These are phyloP conservation scores for Rhodomyrtus tomentosa DNA, from an alignment of 345 rosid genomes.

Conservation along the genomic window DNA sequence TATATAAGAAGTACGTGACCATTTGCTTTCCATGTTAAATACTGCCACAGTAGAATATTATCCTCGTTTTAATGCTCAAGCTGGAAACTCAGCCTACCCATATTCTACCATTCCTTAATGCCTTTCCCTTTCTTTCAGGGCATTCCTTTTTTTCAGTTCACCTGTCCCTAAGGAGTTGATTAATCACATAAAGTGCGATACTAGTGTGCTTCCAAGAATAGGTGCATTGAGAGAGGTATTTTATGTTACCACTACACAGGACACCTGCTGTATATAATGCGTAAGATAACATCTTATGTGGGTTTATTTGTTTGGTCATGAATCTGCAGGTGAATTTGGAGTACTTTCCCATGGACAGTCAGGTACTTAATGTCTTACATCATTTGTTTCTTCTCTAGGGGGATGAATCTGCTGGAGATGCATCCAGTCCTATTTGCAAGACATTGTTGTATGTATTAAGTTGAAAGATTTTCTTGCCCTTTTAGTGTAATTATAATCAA, in stretches of 20 bases:
- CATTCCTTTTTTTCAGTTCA: constrained; percentile 76
- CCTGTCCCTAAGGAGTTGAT: constrained; percentile 64
- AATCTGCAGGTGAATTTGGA: constrained; percentile 80
- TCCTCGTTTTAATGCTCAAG: neutral
- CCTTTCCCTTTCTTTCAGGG: constrained; percentile 25
- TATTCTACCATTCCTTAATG: constrained; percentile 4
- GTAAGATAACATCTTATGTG: neutral
- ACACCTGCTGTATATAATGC: neutral
- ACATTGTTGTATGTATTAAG: neutral
- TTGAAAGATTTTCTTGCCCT: neutral
- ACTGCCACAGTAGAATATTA: neutral
- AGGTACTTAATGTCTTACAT: constrained; percentile 24
- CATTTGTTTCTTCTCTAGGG: neutral
- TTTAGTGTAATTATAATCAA: neutral
- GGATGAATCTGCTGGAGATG: neutral
- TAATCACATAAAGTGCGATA: constrained; percentile 78
- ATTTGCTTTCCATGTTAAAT: neutral
- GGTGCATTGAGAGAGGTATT: constrained; percentile 89
- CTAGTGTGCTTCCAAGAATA: constrained; percentile 79
- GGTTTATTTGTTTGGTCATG: neutral
- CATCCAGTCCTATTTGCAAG: neutral
- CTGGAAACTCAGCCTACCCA: neutral
- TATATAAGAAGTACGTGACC: constrained; percentile 66
- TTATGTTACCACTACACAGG: neutral
- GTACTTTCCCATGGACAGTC: constrained; percentile 80